Base-by-base conservation (phyloP, 352 stramenopile species). In the Pythium diclinum region DNA sequence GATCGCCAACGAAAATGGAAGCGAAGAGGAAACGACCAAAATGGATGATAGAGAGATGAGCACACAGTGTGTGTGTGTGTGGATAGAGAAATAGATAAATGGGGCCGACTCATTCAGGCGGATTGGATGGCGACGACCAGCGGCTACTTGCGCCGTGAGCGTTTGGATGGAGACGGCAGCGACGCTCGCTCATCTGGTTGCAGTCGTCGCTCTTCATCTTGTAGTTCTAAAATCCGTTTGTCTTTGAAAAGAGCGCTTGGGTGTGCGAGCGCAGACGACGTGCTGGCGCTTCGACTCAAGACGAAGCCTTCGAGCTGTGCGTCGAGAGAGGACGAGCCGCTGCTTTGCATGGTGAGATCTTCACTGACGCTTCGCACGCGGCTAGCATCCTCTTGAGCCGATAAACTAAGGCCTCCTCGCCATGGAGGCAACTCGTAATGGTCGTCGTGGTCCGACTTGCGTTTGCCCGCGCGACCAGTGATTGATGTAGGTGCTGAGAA, bases 181-280 rank as follows among this genome's bases (percentile, higher is more conserved):
- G 69, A 63, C 13, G 59, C 66, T 48, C 70, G 72, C 62, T 90
- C 79, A 32, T 87, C 75, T 3, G 82, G 79, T 28, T 75, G 67
- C n/a, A 88, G 70, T 59, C 82, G 69, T 6, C 84, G 81, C 58
- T 91, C 81, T 74, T 92, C 82, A 63, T 92, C 80, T 59, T 89
- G 81, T 19, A 93, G 66, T 54, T 93, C 77, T 23, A 93, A 59
- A 21, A 93, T 88, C 10, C 82, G 74, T 61, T 93, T 93, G 28
- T 79, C 81, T 49, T 87, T 87, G 72, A 79, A 88, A 30, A 76
- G 32, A 0, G 67, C 61, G 1, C 66, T 69, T 36, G 74, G 76
- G 7, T 69, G 69, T 9, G 67, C 73, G 16, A 72, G 74, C 6
- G 63, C 61, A 4, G 68, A 48, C 23, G 61, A 76, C n/a, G 75